These are phyloP conservation scores for Pseudophaeomoniella oleicola DNA, from an alignment of 2,329 filamentous ascomycete species.

Conservation along the genomic window DNA sequence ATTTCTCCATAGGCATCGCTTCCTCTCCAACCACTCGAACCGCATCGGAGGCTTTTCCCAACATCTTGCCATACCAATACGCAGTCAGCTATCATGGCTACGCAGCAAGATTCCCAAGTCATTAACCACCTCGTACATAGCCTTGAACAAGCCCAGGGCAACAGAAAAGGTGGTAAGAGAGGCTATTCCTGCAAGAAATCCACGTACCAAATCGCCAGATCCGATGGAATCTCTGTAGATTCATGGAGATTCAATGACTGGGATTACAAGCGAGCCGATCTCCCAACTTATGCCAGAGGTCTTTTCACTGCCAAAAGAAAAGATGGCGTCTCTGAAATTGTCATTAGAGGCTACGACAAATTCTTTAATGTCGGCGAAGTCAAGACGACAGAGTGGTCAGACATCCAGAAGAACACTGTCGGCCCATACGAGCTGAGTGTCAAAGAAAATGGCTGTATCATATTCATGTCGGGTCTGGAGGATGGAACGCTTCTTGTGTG, in stretches of 20 bases:
- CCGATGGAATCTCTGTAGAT: conserved; percentile 54
- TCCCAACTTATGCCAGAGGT: conserved; percentile 86
- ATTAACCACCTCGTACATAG: conserved; percentile 50
- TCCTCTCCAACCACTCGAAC: too few species aligned
- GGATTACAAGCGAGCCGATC: conserved; percentile 78
- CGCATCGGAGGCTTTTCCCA: too few species aligned
- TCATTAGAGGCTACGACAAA: conserved; percentile 87
- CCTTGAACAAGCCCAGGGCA: conserved; percentile 44
- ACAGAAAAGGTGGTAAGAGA: conserved; percentile 36
- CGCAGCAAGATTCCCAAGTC: conserved; percentile 41
- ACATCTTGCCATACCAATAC: too few species aligned
- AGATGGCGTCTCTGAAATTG: conserved; percentile 59
- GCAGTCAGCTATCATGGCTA: background rate
- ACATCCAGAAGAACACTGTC: conserved; percentile 58
- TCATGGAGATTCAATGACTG: conserved; percentile 92
- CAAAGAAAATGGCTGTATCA: conserved; percentile 99
- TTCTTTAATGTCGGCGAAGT: conserved; percentile 94
- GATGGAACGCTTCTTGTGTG: conserved; percentile 87
- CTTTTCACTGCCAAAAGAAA: conserved; percentile 71
- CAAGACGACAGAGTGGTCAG: conserved; percentile 64
- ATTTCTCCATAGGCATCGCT: too few species aligned
- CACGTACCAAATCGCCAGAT: conserved; percentile 56
- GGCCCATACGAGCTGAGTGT: conserved; percentile 91
- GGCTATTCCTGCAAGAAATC: conserved; percentile 64
- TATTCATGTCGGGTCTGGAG: conserved; percentile 84